Base-by-base conservation (phyloP, 495 filamentous ascomycete species). In the Lasiosphaeris hirsuta region DNA sequence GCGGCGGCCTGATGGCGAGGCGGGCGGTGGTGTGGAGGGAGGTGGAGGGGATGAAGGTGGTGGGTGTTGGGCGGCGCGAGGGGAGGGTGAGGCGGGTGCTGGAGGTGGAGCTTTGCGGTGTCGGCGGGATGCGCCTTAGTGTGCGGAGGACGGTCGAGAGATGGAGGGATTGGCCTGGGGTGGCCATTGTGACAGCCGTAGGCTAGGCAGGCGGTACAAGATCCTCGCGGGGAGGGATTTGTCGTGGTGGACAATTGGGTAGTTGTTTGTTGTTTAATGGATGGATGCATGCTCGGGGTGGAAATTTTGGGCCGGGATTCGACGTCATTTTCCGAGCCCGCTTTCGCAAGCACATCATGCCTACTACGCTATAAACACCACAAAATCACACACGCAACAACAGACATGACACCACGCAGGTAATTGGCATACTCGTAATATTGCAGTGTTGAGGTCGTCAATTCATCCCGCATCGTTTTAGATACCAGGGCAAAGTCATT, bases 111-210 rank as follows among this genome's bases (percentile, higher is more conserved):
- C n/a, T n/a, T n/a, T 7, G 23, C 11, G 44, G 10, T 57, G 59
- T 8, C 13, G 56, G 11, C 10, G 10, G 17, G 40, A 52, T 33
- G 38, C 51, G 38, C 44, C 44, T 51, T 15, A 64, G n/a, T 10
- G 51, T 3, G 30, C 42, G 23, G 46, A 35, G 15, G 36, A 42
- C 5, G 7, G 39, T 8, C 35, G 57, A 38, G 37, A 59, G 57
- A 18, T 46, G 57, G 19, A 44, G 34, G 7, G 17, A 11, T 52
- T 23, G 23, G 15, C 42, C 56, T 38, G 53, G 52, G 9, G 30
- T 57, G 34, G 52, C 43, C 57, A 56, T 63, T 50, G 33, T 35
- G 2, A 30, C 23, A 39, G 57, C 30, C 40, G 35, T 18, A 17
- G 45, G 11, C 14, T 2, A 6, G 10, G 4, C 37, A 7, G 55